Evolutionary conservation across 2,329 filamentous ascomycete genomes (phyloP).

Genomic region (Fusarium chuoi): DNA sequence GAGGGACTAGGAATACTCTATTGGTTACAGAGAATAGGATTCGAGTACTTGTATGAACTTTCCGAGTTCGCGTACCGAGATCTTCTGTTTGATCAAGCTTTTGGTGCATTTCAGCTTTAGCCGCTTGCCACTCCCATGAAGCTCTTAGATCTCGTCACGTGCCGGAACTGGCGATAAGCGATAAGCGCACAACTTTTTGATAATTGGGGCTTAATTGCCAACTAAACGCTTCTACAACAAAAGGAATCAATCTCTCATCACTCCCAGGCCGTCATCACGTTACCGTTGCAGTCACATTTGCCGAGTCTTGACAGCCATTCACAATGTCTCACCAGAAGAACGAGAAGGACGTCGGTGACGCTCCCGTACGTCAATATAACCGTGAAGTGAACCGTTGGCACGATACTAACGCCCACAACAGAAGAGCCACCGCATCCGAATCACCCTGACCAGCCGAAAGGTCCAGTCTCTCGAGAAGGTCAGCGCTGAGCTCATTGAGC

Average conservation of each 20-base stretch:
- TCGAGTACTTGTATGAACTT: neutral
- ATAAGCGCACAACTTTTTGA: constrained; percentile 39
- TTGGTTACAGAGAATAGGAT: neutral
- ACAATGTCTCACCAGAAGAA: constrained; percentile 95
- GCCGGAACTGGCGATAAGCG: constrained; percentile 4
- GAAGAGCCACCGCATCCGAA: constrained; percentile 98
- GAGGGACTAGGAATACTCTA: neutral
- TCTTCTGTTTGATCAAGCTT: neutral
- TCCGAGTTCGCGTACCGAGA: neutral
- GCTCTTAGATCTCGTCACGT: constrained; percentile 6
- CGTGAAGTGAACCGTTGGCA: neutral
- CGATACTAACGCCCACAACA: constrained; percentile 48
- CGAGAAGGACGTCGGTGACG: constrained; percentile 93
- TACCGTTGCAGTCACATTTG: constrained; percentile 71
- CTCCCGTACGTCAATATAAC: constrained; percentile 69
- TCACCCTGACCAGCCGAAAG: constrained; percentile 96
- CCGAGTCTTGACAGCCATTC: constrained; percentile 80
- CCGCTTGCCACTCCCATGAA: neutral
- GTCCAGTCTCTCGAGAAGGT: constrained; percentile 97
- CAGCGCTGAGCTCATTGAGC: constrained; percentile 97
- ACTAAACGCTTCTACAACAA: constrained; percentile 28
- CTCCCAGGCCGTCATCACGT: constrained; percentile 75
- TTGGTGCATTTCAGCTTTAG: neutral
- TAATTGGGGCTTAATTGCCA: constrained; percentile 29
- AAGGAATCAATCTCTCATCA: constrained; percentile 35